Evolutionary conservation across 2,329 filamentous ascomycete genomes (phyloP), one percentile per base, ranked within the genome.

Genomic region (Arthrobotrys pseudoclavata): DNA sequence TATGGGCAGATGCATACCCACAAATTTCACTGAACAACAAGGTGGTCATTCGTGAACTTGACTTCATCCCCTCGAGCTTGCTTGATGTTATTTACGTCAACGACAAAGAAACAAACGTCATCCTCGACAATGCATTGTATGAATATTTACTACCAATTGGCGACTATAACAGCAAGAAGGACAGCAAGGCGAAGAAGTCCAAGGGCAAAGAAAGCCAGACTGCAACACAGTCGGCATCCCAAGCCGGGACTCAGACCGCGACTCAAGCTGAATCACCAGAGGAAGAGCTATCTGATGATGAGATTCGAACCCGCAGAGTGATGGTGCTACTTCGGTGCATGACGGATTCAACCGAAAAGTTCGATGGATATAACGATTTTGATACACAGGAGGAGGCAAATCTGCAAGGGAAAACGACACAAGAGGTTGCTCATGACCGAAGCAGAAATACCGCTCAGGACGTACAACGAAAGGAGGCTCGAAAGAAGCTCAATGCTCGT

Each of bases 1-100:
- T 98, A 29, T 99, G 96, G 96, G 94, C 93, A n/a, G 94, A 96
- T 18, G 95, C 93, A 12, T 89, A 91, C 18, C 92, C 93, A 18
- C 94, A 97, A 81, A 92, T 99, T 81, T 90, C 92, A 24, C 89
- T 91, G 64, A 93, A 92, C 13, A 91, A 95, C 81, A 93, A 97
- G 80, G 86, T 87, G 18, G 91, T 97, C 20, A 88, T 88, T 12
- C 86, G 89, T 9, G 88, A 95, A n/a, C 86, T 99, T 12, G 91
- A 91, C 5, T 91, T 91, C 24, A 93, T 96, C 45, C 95, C 96
- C 1, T 91, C 91, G 0, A 91, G 90, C 79, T 93, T 99, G 52
- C 89, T 97, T 79, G 93, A 94, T 82, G 91, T 91, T 0, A 94
- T 91, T 82, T 99, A 97, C 83, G 91, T 93, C 76, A 97, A 97